These are phyloP conservation scores for Russula sp. DNA, from an alignment of 768 basidiomycete genomes.

Conservation along the genomic window DNA sequence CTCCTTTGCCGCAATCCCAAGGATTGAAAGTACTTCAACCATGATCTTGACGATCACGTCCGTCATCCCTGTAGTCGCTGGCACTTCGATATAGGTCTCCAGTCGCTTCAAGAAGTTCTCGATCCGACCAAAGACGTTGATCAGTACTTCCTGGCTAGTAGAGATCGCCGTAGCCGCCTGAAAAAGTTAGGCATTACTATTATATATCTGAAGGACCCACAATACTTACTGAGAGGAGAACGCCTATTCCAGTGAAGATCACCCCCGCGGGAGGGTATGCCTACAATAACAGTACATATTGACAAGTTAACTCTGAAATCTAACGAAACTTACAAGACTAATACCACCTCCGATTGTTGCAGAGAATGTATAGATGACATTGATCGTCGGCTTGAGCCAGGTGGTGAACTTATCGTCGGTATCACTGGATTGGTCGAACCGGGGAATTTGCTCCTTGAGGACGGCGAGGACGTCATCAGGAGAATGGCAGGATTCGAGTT, in stretches of 20 bases:
- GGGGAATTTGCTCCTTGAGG: not conserved
- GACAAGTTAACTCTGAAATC: too few species aligned
- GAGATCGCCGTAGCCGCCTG: not conserved
- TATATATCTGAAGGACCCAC: too few species aligned
- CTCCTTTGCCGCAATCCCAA: not conserved
- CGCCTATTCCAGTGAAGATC: too few species aligned
- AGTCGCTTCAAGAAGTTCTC: not conserved
- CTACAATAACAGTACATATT: too few species aligned
- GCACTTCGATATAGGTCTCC: not conserved
- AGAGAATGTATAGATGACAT: not conserved
- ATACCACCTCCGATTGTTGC: not conserved
- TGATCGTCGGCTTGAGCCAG: not conserved
- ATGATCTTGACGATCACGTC: not conserved
- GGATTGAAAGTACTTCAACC: not conserved
- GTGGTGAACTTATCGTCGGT: not conserved
- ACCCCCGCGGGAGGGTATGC: too few species aligned
- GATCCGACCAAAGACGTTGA: not conserved
- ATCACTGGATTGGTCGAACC: not conserved
- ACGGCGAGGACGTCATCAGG: not conserved
- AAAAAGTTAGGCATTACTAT: too few species aligned
- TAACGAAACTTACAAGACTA: not conserved
- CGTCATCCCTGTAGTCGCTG: not conserved
- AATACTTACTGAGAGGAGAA: not conserved
- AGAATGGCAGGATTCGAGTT: not conserved
- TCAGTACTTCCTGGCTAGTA: not conserved